A percentile compares a stretch with the other conserved stretches of the same genome.
Evolutionary conservation across 2,329 filamentous ascomycete species (phyloP).

Genomic region (Knoxdaviesia capensis): DNA sequence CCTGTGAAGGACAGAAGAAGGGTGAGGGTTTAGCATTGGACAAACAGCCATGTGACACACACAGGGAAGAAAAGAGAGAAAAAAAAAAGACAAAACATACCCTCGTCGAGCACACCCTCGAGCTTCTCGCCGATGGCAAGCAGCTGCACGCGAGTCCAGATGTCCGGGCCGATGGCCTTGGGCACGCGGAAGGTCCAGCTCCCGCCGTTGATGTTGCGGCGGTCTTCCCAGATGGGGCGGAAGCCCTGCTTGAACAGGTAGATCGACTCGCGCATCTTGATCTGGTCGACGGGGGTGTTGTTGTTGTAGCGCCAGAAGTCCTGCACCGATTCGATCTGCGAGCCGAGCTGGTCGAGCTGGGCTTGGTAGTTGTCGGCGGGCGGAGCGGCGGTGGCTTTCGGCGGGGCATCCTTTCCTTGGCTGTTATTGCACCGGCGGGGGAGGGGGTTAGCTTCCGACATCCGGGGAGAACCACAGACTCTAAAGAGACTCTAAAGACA

Average conservation of each 20-base stretch:
- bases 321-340: slow-evolving; percentile 58
- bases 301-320: slow-evolving; percentile 74
- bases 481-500: not conserved
- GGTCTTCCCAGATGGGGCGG: slow-evolving; percentile 65
- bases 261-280: slow-evolving; percentile 58
- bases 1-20: slow-evolving; percentile 21
- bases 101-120: slow-evolving; percentile 49
- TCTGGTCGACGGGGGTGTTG: slow-evolving; percentile 56
- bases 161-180: slow-evolving; percentile 50
- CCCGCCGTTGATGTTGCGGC: slow-evolving; percentile 67
- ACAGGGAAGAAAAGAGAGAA: not conserved
- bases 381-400: too few relatives aligned
- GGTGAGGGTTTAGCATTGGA: not conserved
- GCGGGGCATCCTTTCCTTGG: slow-evolving; percentile 21
- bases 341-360: slow-evolving; percentile 40
- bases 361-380: slow-evolving; percentile 25
- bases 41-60: not conserved
- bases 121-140: slow-evolving; percentile 69
- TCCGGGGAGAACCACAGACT: not conserved
- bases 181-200: slow-evolving; percentile 85
- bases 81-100: slow-evolving; percentile 21
- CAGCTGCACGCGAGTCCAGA: slow-evolving; percentile 67
- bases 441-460: not conserved
- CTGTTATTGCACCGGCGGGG: too few relatives aligned
- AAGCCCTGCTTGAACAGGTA: slow-evolving; percentile 67